A percentile compares a stretch with the other conserved stretches of the same genome.
phyloP scores from a whole-genome alignment of 129 eudicot species.

The Artemisia argyi region DNA sequence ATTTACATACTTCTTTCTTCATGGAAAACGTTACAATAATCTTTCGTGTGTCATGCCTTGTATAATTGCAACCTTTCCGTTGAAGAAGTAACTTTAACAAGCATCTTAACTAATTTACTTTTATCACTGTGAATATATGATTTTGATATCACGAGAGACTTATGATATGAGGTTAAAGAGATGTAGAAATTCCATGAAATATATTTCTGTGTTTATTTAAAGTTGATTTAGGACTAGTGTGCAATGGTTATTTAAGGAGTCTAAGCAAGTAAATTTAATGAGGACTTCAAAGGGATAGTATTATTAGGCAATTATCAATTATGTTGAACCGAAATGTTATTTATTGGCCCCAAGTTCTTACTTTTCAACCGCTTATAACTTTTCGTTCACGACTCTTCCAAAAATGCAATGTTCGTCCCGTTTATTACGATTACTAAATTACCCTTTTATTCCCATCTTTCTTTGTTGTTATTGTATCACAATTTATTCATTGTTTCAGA shows the following conservation, averaged over 20 bases:
- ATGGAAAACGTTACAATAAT: background rate
- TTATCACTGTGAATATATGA: constrained; percentile 5
- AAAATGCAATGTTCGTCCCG: background rate
- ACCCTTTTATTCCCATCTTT: background rate
- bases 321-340: constrained; percentile 1
- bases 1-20: background rate
- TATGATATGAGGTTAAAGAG: constrained; percentile 23
- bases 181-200: constrained; percentile 5
- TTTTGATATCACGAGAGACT: constrained; percentile 5
- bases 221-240: too few relatives aligned
- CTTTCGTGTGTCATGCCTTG: background rate
- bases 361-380: background rate
- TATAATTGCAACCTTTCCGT: constrained; percentile 19
- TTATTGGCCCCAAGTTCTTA: too few relatives aligned
- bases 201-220: too few relatives aligned
- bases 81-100: constrained; percentile 9
- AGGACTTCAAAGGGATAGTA: constrained; percentile 3
- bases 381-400: constrained; percentile 1
- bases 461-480: constrained; percentile 1
- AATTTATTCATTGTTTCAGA: constrained; percentile 5
- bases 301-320: constrained; percentile 11
- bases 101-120: constrained; percentile 14
- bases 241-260: too few relatives aligned
- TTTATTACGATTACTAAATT: background rate
- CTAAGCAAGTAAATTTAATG: too few relatives aligned